Evolutionary conservation across 371 early-diverging fungal genomes (phyloP), one percentile per base, ranked within the genome.

Genomic region (Apophysomyces elegans): DNA sequence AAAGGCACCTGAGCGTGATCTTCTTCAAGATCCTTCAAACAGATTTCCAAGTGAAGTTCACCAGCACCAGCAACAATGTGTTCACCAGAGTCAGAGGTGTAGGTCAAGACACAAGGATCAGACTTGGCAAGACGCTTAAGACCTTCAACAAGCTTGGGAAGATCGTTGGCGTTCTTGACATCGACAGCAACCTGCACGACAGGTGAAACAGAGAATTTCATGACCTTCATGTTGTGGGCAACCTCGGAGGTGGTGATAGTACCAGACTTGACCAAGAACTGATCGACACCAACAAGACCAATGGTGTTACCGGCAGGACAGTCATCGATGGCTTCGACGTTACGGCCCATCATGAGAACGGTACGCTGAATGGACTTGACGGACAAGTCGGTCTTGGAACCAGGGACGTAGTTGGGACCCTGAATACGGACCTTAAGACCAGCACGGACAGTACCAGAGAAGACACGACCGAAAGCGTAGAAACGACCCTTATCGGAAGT

Each of bases 51-150:
- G 89, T 99, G 99, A 72, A 99, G 91, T 88, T 99, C 99, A 91
- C 99, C 99, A 71, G 99, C 99, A 89, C 99, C 99, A 69, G 99
- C 99, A 79, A 99, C 95, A 83, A 99, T 99, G 85, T 96, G 95
- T 85, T 99, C 99, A 83, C 99, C 99, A 66, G 96, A 90, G 38
- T 95, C 96, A 67, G 93, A 91, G 63, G 96, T 97, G 86, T 79
- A 93, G 80, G 95, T 93, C 77, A 93, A 89, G 68, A 98, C 97
- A 81, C 99, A 95, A 66, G 99, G 99, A 85, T 99, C 99, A 65
- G 97, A 96, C 88, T 99, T 98, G 79, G 96, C 91, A 36, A 99
- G 88, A 84, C 96, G 96, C 89, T 96, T 96, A 47, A 99, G 92
- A 84, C 99, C 99, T 88, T 98, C 99, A 72, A 99, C 95, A 43